Conservation (phyloP, 2,329 filamentous ascomycete species). For the Mollisia scopiformis region DNA sequence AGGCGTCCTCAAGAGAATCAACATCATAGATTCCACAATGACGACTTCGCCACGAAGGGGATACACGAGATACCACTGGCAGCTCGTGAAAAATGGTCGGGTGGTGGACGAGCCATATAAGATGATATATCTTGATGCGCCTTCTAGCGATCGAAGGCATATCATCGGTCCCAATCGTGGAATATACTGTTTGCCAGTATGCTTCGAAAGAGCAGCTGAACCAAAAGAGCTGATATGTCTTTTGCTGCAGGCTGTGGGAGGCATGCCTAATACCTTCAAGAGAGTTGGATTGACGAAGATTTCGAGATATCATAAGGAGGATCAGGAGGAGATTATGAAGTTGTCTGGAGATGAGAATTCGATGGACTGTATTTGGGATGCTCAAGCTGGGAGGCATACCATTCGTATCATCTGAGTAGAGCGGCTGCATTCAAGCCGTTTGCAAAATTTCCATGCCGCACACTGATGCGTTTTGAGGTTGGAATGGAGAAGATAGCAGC, state of each 20-base stretch:
- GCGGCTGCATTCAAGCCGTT: no score
- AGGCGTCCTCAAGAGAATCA: constrained; percentile 12
- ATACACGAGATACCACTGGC: constrained; percentile 8
- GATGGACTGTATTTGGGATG: constrained; percentile 4
- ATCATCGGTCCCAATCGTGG: constrained; percentile 2
- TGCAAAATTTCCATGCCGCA: no score
- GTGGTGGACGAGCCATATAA: neutral
- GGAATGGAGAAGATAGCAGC: no score
- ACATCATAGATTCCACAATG: neutral
- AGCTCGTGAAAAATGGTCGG: neutral
- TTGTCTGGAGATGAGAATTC: neutral
- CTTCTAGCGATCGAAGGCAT: neutral
- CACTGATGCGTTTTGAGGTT: no score
- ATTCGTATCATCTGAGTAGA: constrained; percentile 15
- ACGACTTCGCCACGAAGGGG: constrained; percentile 1
- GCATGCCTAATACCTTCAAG: neutral
- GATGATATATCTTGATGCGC: constrained; percentile 14
- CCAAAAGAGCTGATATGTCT: constrained; percentile 8
- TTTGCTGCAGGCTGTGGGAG: constrained; percentile 4
- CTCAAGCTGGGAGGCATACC: neutral
- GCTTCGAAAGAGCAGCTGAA: neutral
- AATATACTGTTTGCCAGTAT: constrained; percentile 12
- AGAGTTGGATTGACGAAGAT: constrained; percentile 11
- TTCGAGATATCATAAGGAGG: neutral
- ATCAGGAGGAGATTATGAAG: constrained; percentile 2